Percentiles rank a stretch among this genome's conserved stretches.
phyloP scores from a whole-genome alignment of 306 rosid genomes.

The Sicyos baderoa region DNA sequence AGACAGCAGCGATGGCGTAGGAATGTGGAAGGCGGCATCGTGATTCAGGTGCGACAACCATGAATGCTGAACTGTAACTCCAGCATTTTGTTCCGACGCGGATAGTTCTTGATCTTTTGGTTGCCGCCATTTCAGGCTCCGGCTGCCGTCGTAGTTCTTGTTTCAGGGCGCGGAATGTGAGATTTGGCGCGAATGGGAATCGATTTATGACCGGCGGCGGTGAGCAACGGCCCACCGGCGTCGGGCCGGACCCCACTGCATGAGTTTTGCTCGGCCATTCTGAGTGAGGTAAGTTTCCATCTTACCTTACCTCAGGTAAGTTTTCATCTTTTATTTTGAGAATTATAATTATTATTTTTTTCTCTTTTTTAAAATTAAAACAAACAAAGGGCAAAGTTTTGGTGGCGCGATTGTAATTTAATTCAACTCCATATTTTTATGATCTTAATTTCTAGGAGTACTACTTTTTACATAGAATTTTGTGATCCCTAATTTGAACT shows the following conservation, averaged over 20 bases:
- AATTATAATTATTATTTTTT: no score
- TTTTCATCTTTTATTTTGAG: no score
- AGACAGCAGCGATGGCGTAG: background rate
- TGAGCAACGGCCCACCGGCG: no score
- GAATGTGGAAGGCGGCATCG: background rate
- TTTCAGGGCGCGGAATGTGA: background rate
- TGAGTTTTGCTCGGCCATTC: background rate
- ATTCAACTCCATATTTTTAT: no score
- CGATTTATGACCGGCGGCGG: background rate
- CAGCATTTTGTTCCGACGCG: background rate
- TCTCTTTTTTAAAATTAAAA: no score
- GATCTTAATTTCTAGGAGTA: no score
- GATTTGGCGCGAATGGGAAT: background rate
- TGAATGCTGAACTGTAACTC: background rate
- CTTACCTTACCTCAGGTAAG: no score
- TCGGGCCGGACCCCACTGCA: background rate
- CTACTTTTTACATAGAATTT: no score
- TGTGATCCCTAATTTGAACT: no score
- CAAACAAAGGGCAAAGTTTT: no score
- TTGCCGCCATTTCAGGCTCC: slow-evolving; percentile 3
- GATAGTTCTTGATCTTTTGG: background rate
- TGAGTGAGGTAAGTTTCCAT: no score
- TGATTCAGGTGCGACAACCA: background rate
- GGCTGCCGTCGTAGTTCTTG: background rate
- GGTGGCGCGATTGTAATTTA: no score